Conservation (phyloP, 225 moss, liverwort and hornwort genomes). For the Takakia lepidozioides region DNA sequence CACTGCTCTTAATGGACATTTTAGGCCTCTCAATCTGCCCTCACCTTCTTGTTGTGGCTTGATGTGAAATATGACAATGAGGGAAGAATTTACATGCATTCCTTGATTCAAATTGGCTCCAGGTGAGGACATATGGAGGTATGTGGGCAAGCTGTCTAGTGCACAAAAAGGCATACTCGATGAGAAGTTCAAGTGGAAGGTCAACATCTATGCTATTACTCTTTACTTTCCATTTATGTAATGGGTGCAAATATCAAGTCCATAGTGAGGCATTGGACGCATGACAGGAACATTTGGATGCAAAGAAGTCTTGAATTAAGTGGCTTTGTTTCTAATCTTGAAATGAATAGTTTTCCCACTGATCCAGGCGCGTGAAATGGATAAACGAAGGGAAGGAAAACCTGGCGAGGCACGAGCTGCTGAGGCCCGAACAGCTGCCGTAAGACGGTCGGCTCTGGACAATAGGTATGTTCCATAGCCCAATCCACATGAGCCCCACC, state of each 20-base stretch:
- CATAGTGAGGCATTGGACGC: too few relatives aligned
- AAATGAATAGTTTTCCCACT: background rate
- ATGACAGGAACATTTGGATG: background rate
- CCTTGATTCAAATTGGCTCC: conserved; percentile 2
- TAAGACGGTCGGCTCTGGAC: conserved; percentile 58
- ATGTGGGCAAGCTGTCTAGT: conserved; percentile 67
- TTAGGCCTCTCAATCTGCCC: too few relatives aligned
- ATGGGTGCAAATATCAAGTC: too few relatives aligned
- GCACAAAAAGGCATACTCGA: conserved; percentile 84
- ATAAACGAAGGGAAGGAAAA: conserved; percentile 76
- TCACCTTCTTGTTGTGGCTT: too few relatives aligned
- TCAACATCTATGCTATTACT: too few relatives aligned
- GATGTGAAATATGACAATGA: too few relatives aligned
- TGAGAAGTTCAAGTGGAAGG: conserved; percentile 99
- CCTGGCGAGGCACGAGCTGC: conserved; percentile 63
- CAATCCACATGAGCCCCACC: too few relatives aligned
- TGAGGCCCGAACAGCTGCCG: conserved; percentile 54
- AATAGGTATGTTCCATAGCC: conserved; percentile 39
- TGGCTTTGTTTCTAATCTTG: background rate
- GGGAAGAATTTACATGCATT: too few relatives aligned
- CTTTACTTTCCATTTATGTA: too few relatives aligned
- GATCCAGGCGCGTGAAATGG: conserved; percentile 71
- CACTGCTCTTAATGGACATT: too few relatives aligned
- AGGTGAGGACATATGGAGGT: conserved; percentile 95
- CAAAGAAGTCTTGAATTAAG: too few relatives aligned